Percentiles rank a stretch among this genome's conserved stretches.
Evolutionary conservation across 164 flowering plant species (phyloP).

Genomic region (Vitis amurensis): DNA sequence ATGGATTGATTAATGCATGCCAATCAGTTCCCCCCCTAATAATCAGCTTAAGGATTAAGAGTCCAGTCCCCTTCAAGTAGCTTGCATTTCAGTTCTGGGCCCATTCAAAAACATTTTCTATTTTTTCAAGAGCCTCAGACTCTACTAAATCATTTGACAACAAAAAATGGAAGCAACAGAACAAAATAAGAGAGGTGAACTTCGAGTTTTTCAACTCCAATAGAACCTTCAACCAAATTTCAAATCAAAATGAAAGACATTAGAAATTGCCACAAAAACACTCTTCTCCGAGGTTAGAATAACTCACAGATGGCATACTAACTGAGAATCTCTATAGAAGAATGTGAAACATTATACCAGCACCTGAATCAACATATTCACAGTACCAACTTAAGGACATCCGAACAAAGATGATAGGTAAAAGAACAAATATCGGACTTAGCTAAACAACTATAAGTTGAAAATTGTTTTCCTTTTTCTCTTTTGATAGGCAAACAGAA

Average conservation of each 20-base stretch:
- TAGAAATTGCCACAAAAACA: background rate
- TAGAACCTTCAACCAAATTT: background rate
- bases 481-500: too few species aligned
- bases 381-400: constrained; percentile 35
- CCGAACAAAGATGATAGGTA: constrained; percentile 10
- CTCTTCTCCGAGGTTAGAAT: constrained; percentile 34
- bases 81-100: too few species aligned
- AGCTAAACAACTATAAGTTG: background rate
- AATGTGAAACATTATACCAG: constrained; percentile 59
- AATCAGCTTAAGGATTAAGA: too few species aligned
- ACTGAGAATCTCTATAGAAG: constrained; percentile 54
- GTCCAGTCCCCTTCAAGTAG: too few species aligned
- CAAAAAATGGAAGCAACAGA: too few species aligned
- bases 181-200: background rate
- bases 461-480: background rate
- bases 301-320: constrained; percentile 59
- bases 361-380: constrained; percentile 70
- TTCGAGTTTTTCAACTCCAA: background rate
- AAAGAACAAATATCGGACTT: constrained; percentile 1
- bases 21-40: too few species aligned
- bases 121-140: too few species aligned
- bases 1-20: too few species aligned
- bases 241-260: background rate
- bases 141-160: too few species aligned
- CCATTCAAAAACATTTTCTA: too few species aligned